phyloP scores from a whole-genome alignment of 2,329 filamentous ascomycete species.

The Colletotrichum costaricense region DNA sequence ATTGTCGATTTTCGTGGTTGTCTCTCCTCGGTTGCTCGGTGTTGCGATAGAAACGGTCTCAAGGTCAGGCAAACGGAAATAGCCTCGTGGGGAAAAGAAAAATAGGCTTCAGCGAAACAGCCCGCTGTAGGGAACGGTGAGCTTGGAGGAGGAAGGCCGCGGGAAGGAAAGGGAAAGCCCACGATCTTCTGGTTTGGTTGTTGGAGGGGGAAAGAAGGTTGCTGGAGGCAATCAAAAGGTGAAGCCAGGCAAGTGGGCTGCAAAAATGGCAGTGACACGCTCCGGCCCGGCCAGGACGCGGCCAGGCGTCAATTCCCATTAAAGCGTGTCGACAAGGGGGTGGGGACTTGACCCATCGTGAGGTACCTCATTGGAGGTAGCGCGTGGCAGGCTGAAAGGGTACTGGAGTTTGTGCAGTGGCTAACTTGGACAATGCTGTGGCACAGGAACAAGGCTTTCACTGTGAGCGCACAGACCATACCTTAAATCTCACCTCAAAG shows the following conservation, averaged over 20 bases:
- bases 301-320: constrained; percentile 27
- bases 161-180: constrained; percentile 3
- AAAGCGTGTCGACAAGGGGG: constrained; percentile 33
- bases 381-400: not conserved
- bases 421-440: not conserved
- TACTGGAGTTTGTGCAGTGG: not conserved
- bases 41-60: not conserved
- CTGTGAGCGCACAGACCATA: constrained; percentile 24
- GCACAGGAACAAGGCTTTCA: not conserved
- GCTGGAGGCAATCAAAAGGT: not conserved
- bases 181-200: constrained; percentile 18
- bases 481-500: constrained; percentile 18
- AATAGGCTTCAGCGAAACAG: not conserved
- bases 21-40: not conserved
- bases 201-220: not conserved
- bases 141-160: not conserved
- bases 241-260: constrained; percentile 24
- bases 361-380: not conserved
- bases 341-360: not conserved
- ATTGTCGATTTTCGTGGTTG: not conserved
- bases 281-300: constrained; percentile 21
- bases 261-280: constrained; percentile 34
- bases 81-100: not conserved
- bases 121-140: not conserved
- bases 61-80: not conserved